Evolutionary conservation across 2,329 filamentous ascomycete genomes (phyloP).

Genomic region (Fusarium humuli): DNA sequence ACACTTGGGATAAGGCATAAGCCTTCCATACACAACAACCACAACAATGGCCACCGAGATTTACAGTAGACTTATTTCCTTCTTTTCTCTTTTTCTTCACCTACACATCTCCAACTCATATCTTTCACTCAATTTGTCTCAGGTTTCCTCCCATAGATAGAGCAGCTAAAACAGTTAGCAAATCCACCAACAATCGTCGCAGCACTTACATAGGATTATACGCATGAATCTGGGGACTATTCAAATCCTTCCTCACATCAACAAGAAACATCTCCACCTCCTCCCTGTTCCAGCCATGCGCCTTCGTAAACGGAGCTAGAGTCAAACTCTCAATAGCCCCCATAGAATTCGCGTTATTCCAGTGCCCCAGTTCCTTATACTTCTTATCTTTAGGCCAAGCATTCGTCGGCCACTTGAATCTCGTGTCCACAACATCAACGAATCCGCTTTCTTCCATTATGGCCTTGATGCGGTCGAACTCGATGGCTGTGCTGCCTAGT

Average conservation of each 20-base stretch:
- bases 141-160: neutral
- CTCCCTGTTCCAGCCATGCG: conserved; percentile 21
- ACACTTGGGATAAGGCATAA: no score
- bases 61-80: no score
- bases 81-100: no score
- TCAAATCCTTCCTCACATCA: conserved; percentile 27
- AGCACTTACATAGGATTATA: conserved; percentile 30
- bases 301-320: conserved; percentile 16
- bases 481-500: neutral
- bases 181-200: rapidly evolving
- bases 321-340: conserved; percentile 12
- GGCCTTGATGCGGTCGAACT: conserved; percentile 3
- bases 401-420: conserved; percentile 21
- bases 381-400: conserved; percentile 26
- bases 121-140: neutral
- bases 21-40: no score
- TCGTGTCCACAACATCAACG: neutral
- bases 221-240: conserved; percentile 14
- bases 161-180: neutral
- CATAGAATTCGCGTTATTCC: conserved; percentile 15
- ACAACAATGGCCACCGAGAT: no score
- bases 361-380: conserved; percentile 15
- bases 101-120: no score
- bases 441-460: conserved; percentile 13
- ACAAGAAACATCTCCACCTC: conserved; percentile 18